These are phyloP conservation scores for Populus euphratica DNA, from an alignment of 345 rosid species.

Conservation along the genomic window DNA sequence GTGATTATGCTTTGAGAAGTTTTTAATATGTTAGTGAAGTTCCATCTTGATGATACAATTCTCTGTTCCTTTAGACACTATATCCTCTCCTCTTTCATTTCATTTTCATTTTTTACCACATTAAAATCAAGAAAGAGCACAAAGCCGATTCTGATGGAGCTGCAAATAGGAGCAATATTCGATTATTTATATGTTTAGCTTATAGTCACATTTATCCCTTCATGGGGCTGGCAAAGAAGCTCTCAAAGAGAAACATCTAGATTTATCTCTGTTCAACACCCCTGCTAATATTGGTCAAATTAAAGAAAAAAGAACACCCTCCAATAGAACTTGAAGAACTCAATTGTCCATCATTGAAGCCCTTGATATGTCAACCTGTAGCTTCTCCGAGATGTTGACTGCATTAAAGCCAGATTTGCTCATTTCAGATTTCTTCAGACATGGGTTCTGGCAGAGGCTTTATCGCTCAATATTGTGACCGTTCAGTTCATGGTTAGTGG, in stretches of 20 bases:
- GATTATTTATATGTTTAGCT: conserved; percentile 50
- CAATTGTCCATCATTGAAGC: conserved; percentile 27
- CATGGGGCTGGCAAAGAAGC: conserved; percentile 39
- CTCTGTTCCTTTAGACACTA: too few species aligned
- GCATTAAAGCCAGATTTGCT: conserved; percentile 26
- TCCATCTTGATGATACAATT: too few species aligned
- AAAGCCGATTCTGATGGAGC: background rate
- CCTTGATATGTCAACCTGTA: conserved; percentile 24
- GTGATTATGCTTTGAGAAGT: too few species aligned
- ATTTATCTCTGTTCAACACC: conserved; percentile 34
- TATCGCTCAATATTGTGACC: conserved; percentile 23
- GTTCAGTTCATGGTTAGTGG: conserved; percentile 18
- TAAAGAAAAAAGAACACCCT: background rate
- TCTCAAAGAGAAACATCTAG: conserved; percentile 24
- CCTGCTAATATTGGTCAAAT: conserved; percentile 25
- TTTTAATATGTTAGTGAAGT: too few species aligned
- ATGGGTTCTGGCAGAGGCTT: conserved; percentile 34
- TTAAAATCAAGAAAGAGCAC: background rate
- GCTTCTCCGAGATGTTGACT: conserved; percentile 20
- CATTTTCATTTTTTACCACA: too few species aligned
- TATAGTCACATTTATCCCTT: conserved; percentile 44
- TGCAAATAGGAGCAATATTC: background rate
- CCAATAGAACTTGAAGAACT: conserved; percentile 36
- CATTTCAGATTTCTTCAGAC: conserved; percentile 35
- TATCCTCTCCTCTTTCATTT: too few species aligned